These are phyloP conservation scores for Glutinoglossum americanum DNA, from an alignment of 495 filamentous ascomycete species.

Conservation along the genomic window DNA sequence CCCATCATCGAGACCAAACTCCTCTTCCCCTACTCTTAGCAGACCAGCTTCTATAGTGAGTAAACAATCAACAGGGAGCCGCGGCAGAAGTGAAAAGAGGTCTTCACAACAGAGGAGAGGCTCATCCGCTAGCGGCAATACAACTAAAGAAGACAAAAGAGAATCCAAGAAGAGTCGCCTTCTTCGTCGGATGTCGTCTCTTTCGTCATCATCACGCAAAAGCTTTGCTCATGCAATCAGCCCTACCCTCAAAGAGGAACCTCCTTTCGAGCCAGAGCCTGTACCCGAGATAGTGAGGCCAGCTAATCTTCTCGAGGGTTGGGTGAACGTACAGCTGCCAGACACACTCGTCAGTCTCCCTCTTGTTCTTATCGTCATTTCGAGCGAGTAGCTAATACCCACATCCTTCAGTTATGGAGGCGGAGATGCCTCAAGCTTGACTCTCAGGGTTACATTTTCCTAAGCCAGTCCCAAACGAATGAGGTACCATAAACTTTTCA, in stretches of 20 bases:
- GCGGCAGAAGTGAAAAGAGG: conserved; percentile 17
- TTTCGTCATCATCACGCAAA: conserved; percentile 39
- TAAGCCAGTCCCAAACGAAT: conserved; percentile 31
- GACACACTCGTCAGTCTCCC: conserved; percentile 39
- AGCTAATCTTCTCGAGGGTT: conserved; percentile 33
- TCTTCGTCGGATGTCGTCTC: conserved; percentile 56
- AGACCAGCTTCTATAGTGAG: conserved; percentile 13
- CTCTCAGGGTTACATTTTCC: conserved; percentile 50
- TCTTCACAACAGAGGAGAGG: background rate
- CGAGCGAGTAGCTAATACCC: background rate
- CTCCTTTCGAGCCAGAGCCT: conserved; percentile 9
- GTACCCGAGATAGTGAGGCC: conserved; percentile 13
- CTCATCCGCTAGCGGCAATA: background rate
- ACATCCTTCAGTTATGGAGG: conserved; percentile 46
- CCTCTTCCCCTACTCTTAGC: conserved; percentile 8
- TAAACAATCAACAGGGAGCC: conserved; percentile 18
- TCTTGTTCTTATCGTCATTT: background rate
- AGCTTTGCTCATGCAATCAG: conserved; percentile 32
- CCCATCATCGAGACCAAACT: background rate
- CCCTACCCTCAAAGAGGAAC: conserved; percentile 20
- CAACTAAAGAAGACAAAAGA: conserved; percentile 32
- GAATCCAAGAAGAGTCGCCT: conserved; percentile 48
- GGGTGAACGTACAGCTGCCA: conserved; percentile 85
- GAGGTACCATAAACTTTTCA: conserved; percentile 15
- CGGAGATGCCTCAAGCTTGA: conserved; percentile 63